Base-by-base conservation (phyloP, 202 grass and related monocot genomes). In the Cymbopogon flexuosus region DNA sequence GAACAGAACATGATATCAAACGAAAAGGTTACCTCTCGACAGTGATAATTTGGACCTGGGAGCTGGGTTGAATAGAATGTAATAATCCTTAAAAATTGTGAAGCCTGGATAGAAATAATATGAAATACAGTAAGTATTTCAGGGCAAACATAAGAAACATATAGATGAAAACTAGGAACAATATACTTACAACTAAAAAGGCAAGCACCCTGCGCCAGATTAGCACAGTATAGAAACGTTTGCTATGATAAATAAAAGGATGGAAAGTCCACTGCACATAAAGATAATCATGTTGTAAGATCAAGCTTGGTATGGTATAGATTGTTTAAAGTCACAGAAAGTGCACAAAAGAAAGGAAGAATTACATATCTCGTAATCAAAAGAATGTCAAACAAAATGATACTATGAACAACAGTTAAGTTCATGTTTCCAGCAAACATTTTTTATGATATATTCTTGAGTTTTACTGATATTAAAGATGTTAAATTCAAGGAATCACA, bases 31-130 rank as follows among this genome's bases (percentile, higher is more conserved):
- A 97, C 95, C 95, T 95, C 96, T 8, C 96, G 92, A 73, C 96
- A 98, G 41, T 98, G 96, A 73, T 95, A 95, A 67, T 95, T 98
- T 82, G 96, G 96, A 47, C 92, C 92, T 7, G 96, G 96, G 82
- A 98, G 96, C 80, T 95, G 96, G 21, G 96, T 98, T 21, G 92
- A 92, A 86, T 95, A 98, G 77, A 98, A 98, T 84, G 96, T 95
- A 84, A 98, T 68, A 47, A 98, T 98, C 89, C 96, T 87, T 78
- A 98, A 90, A 71, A 90, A 43, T n/a, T 98, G 96, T 54, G 90
- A 95, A 76, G 85, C 91, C 96, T 98, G 47, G 41, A 83, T 1
- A 81, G 83, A 57, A 73, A 77, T 8, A 43, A 82, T 65, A 79
- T 54, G 27, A 2, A 52, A 18, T 11, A n/a, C 24, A 64, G 35